Evolutionary conservation across 495 filamentous ascomycete genomes (phyloP), one percentile per base, ranked within the genome.

Genomic region (Aspergillus carlsbadensis): DNA sequence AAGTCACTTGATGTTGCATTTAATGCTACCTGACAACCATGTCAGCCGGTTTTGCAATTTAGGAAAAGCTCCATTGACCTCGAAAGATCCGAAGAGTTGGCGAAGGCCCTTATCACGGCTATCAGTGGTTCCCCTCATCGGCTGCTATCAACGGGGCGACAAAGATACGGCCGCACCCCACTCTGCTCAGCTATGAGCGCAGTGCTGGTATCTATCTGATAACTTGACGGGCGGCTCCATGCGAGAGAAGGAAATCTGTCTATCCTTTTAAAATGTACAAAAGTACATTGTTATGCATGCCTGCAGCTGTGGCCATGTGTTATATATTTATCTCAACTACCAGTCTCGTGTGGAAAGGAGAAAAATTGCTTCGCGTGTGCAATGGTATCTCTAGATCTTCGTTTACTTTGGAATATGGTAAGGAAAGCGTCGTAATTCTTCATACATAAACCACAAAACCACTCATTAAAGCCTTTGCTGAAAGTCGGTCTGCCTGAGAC

Each of bases 371-470:
- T 29, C 26, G n/a, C 8, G 26, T 47, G 11, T 26, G 20, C 10
- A 50, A 57, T 69, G 70, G 70, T 69, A 70, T 70, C 68, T 67
- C 62, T 66, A 52, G 29, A 63, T 58, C 47, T 56, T 54, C 59
- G 41, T 59, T 54, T 43, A 34, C 40, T 57, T 59, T 63, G 54
- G 33, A 21, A 42, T 34, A 39, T 34, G 52, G 56, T 33, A 64
- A 56, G 50, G 41, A 53, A 64, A 60, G 53, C 39, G 60, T 70
- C 70, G 55, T 69, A 60, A 69, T 42, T 66, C 63, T 69, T 70
- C 64, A 61, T 56, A 46, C 61, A 63, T 65, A 58, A 60, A 56
- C 63, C 66, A 65, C 42, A 49, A 24, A 33, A 57, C 50, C 20
- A 40, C 36, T 24, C 43, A 52, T 52, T 44, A 40, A 34, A 22